Percentiles rank a stretch among this genome's conserved stretches.
Conservation (phyloP, 768 basidiomycete genomes). For the Mycena capillaripes region DNA sequence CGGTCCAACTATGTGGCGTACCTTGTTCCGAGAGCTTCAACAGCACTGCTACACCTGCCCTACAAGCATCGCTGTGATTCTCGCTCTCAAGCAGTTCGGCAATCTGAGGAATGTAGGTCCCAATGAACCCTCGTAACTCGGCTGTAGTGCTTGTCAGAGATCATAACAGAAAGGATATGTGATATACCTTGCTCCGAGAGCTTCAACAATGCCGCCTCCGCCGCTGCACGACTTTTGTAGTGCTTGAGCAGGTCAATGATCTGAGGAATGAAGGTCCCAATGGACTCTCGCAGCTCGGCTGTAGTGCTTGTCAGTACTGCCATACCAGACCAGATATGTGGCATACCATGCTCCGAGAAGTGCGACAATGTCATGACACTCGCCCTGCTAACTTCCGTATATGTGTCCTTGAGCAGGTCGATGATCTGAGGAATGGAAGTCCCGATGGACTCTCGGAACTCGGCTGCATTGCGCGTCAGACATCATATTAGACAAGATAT, state of each 20-base stretch:
- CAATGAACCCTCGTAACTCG: neutral
- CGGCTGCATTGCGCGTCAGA: neutral
- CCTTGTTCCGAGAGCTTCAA: neutral
- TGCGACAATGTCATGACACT: neutral
- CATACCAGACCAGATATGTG: neutral
- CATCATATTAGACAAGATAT: neutral
- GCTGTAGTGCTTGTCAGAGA: neutral
- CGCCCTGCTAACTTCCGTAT: neutral
- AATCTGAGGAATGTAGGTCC: neutral
- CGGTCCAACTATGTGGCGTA: neutral
- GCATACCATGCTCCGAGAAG: neutral
- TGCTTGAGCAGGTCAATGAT: neutral
- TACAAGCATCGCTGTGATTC: too few relatives aligned
- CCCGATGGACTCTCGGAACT: neutral
- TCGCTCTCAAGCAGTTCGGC: neutral
- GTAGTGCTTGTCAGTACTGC: neutral
- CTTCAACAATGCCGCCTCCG: neutral
- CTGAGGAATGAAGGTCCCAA: neutral
- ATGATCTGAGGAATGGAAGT: conserved; percentile 3
- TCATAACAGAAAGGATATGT: neutral
- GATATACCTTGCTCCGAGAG: neutral
- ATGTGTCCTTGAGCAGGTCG: neutral
- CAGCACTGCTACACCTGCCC: neutral
- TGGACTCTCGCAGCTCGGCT: neutral
- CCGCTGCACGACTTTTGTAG: neutral